A percentile compares a stretch with the other conserved stretches of the same genome.
These are phyloP conservation scores for Pulveroboletus frians DNA, from an alignment of 768 basidiomycete genomes.

Conservation along the genomic window DNA sequence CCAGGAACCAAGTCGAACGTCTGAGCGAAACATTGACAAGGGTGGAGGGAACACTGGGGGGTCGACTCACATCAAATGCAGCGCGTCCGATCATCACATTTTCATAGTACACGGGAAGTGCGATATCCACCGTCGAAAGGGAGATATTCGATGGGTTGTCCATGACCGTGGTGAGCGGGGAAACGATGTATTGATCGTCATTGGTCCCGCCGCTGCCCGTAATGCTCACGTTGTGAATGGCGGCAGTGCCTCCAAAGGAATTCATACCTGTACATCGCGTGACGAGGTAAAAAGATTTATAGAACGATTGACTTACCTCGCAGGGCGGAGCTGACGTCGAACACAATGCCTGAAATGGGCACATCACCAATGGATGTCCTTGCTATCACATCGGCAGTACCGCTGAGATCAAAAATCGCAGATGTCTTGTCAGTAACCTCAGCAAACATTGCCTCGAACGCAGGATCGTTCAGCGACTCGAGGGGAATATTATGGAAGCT, in stretches of 20 bases:
- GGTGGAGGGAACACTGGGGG: not conserved
- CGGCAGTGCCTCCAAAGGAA: constrained; percentile 49
- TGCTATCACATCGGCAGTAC: constrained; percentile 53
- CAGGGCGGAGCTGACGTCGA: constrained; percentile 53
- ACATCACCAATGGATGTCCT: constrained; percentile 62
- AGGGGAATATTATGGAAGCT: constrained; percentile 54
- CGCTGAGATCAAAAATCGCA: constrained; percentile 47
- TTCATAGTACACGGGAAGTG: constrained; percentile 55
- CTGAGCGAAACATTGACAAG: constrained; percentile 28
- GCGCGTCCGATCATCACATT: constrained; percentile 55
- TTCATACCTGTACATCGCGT: constrained; percentile 43
- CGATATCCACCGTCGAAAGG: constrained; percentile 50
- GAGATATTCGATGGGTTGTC: constrained; percentile 68
- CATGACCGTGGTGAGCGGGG: constrained; percentile 53
- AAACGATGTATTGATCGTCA: constrained; percentile 53
- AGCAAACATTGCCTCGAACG: constrained; percentile 54
- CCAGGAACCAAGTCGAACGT: constrained; percentile 56
- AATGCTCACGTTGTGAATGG: constrained; percentile 52
- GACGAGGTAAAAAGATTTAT: not conserved
- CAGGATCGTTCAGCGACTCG: constrained; percentile 47
- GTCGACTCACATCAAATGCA: constrained; percentile 45
- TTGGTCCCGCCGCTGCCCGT: constrained; percentile 60
- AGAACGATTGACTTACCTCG: constrained; percentile 35
- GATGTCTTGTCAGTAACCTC: constrained; percentile 47
- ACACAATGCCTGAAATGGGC: constrained; percentile 58